These are phyloP conservation scores for Ophiostoma australiae DNA, from an alignment of 2,329 filamentous ascomycete species.

Conservation along the genomic window DNA sequence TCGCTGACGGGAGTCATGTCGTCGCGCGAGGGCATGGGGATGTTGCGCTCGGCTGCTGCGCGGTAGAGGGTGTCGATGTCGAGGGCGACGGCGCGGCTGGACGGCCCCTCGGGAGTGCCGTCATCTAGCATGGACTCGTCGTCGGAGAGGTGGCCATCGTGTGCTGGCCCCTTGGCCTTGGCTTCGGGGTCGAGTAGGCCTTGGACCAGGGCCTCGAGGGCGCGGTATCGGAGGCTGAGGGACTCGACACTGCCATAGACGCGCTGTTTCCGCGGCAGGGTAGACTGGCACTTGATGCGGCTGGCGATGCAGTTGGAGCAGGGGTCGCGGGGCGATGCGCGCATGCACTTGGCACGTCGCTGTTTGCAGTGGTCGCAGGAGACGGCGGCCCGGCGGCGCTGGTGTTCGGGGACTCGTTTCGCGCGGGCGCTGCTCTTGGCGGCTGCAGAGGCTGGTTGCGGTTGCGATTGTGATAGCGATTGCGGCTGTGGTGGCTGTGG, in stretches of 20 bases:
- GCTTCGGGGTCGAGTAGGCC: conserved; percentile 39
- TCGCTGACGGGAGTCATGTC: conserved; percentile 26
- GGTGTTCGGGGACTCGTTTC: conserved; percentile 39
- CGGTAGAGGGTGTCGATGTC: conserved; percentile 27
- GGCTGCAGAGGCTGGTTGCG: neutral
- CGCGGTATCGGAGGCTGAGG: conserved; percentile 37
- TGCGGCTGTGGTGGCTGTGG: neutral
- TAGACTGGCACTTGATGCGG: conserved; percentile 40
- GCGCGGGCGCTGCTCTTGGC: conserved; percentile 7
- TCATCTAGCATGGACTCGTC: conserved; percentile 14
- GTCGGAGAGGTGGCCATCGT: neutral
- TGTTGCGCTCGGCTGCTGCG: conserved; percentile 24
- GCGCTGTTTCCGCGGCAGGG: conserved; percentile 42
- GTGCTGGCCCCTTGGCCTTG: neutral
- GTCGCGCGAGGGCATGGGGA: conserved; percentile 26
- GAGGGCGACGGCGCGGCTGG: conserved; percentile 11
- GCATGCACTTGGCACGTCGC: conserved; percentile 43
- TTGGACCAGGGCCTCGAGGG: conserved; percentile 43
- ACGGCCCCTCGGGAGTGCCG: neutral
- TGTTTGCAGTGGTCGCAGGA: conserved; percentile 45
- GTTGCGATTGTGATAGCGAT: neutral
- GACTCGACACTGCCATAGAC: conserved; percentile 42
- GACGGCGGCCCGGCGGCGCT: conserved; percentile 42
- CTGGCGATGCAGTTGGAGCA: conserved; percentile 42
- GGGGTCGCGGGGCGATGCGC: conserved; percentile 36